phyloP scores from a whole-genome alignment of 225 moss, liverwort and hornwort genomes.

The Takakia lepidozioides region DNA sequence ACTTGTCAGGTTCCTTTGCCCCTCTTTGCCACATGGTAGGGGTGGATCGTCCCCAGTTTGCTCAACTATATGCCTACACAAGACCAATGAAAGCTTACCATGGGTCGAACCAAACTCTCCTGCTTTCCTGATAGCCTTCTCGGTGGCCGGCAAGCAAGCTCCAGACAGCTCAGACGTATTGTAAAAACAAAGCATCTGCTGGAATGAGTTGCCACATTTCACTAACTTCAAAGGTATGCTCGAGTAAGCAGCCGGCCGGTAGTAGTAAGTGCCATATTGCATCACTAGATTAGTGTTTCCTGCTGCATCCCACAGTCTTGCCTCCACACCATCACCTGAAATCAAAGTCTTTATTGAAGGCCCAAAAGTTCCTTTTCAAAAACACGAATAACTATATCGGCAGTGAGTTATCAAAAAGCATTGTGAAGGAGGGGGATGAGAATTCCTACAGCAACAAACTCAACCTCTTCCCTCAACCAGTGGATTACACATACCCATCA shows the following conservation, averaged over 20 bases:
- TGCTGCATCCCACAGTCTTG: slow-evolving; percentile 38
- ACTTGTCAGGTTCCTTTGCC: no score
- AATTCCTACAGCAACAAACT: no score
- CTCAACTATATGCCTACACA: no score
- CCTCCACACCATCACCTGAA: slow-evolving; percentile 43
- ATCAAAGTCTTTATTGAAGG: neutral
- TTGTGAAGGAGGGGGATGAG: no score
- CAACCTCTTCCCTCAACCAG: no score
- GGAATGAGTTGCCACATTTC: slow-evolving; percentile 38
- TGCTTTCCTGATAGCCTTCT: slow-evolving; percentile 38
- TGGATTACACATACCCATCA: no score
- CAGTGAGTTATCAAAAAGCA: no score
- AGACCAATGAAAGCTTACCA: slow-evolving; percentile 32
- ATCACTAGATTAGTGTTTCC: slow-evolving; percentile 68
- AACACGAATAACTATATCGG: no score
- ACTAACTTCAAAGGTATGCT: slow-evolving; percentile 59
- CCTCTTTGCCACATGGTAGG: no score
- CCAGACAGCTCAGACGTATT: slow-evolving; percentile 43
- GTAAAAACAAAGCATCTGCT: slow-evolving; percentile 47
- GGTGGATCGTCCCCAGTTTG: no score
- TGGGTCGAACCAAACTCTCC: slow-evolving; percentile 18
- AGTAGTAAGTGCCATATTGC: slow-evolving; percentile 69
- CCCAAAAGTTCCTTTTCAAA: no score
- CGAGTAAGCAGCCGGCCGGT: slow-evolving; percentile 57
- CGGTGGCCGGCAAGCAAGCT: slow-evolving; percentile 50